Evolutionary conservation across 352 stramenopile genomes (phyloP), one percentile per base, ranked within the genome.

Genomic region (Globisporangium cystogenes): DNA sequence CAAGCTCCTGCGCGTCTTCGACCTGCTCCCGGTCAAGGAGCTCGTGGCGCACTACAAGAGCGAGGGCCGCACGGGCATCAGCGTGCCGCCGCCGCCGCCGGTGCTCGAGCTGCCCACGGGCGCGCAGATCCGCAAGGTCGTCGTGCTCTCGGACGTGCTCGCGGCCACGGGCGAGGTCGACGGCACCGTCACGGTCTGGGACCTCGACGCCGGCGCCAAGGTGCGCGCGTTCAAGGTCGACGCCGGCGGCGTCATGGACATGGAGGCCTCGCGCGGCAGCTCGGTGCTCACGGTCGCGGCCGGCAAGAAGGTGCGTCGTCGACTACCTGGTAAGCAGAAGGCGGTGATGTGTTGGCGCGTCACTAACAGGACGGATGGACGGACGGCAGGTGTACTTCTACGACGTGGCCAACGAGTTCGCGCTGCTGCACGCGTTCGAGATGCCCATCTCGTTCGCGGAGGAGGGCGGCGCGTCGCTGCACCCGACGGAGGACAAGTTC

Each of bases 321-420:
- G n/a, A n/a, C n/a, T n/a, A n/a, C n/a, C n/a, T n/a, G n/a, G n/a
- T n/a, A n/a, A n/a, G n/a, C n/a, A n/a, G n/a, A n/a, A n/a, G n/a
- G n/a, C n/a, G n/a, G n/a, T n/a, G n/a, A n/a, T n/a, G n/a, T n/a
- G n/a, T n/a, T n/a, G n/a, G n/a, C n/a, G n/a, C n/a, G n/a, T n/a
- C n/a, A n/a, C n/a, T n/a, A n/a, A n/a, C n/a, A n/a, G n/a, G n/a
- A n/a, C n/a, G n/a, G n/a, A n/a, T n/a, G n/a, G n/a, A n/a, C n/a
- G n/a, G n/a, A n/a, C n/a, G n/a, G n/a, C n/a, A 96, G 67, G 95
- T 99, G 24, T 94, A 81, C 49, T 98, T 99, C 64, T 98, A 96
- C 66, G 88, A 98, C 58, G 70, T 90, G 36, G 48, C 37, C 0
- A 62, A 75, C 40, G 68, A 76, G 12, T 90, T 86, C 67, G 64